Evolutionary conservation across 2,329 filamentous ascomycete genomes (phyloP).

Genomic region (Pyrenochaeta sp.): DNA sequence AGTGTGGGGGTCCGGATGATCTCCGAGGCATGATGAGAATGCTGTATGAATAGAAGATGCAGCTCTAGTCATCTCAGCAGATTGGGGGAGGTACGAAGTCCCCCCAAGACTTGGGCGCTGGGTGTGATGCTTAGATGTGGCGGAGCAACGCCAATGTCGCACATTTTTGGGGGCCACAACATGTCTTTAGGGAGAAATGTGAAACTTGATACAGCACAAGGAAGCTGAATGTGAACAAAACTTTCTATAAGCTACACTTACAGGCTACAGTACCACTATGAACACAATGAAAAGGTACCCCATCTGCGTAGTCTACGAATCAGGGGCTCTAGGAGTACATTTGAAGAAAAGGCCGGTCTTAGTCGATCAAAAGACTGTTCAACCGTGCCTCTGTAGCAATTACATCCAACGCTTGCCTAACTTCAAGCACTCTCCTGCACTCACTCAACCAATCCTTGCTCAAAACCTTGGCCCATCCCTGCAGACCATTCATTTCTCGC

Average conservation of each 20-base stretch:
- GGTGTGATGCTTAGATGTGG: too few relatives aligned
- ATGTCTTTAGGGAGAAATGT: neutral
- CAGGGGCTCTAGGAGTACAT: constrained; percentile 4
- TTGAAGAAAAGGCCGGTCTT: neutral
- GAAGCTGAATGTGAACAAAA: constrained; percentile 8
- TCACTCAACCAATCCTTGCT: constrained; percentile 94
- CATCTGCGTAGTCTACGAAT: constrained; percentile 4
- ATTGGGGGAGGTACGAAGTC: too few relatives aligned
- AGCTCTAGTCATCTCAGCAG: too few relatives aligned
- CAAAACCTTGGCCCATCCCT: constrained; percentile 94
- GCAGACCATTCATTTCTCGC: constrained; percentile 90
- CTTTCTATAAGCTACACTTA: constrained; percentile 21
- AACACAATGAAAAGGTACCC: constrained; percentile 11
- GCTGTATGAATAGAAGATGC: too few relatives aligned
- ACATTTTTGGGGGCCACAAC: too few relatives aligned
- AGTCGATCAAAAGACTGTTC: constrained; percentile 86
- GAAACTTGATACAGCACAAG: neutral
- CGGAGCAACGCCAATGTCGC: too few relatives aligned
- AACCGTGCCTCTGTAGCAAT: constrained; percentile 90
- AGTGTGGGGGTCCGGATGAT: too few relatives aligned
- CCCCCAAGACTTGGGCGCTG: too few relatives aligned
- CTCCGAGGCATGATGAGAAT: too few relatives aligned
- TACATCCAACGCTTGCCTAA: constrained; percentile 94
- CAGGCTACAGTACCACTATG: constrained; percentile 9
- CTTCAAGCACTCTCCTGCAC: constrained; percentile 90